Percentiles rank a stretch among this genome's conserved stretches.
phyloP scores from a whole-genome alignment of 257 asterid genomes.

The Sherardia arvensis region DNA sequence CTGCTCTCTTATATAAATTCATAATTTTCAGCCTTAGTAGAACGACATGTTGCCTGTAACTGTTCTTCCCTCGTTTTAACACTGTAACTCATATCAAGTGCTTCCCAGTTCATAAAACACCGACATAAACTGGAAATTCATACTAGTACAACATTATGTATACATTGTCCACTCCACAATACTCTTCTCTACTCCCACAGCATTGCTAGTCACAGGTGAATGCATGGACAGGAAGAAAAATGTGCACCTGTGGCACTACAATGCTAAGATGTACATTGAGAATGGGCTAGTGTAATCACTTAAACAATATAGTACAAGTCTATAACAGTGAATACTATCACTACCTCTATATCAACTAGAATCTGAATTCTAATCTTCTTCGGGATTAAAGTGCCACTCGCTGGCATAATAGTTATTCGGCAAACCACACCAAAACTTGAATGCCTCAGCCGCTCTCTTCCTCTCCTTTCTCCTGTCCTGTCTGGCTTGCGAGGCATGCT shows the following conservation, averaged over 20 bases:
- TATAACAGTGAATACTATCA: not conserved
- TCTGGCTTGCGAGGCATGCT: constrained; percentile 95
- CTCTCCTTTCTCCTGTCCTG: constrained; percentile 78
- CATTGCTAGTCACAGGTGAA: not conserved
- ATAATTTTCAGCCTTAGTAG: not conserved
- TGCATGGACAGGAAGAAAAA: not conserved
- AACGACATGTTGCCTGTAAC: not conserved
- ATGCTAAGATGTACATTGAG: not conserved
- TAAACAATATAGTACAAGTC: not conserved
- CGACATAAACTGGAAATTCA: not conserved
- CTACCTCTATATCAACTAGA: constrained; percentile 3
- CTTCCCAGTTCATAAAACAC: not conserved
- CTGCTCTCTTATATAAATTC: not conserved
- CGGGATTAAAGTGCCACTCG: constrained; percentile 73
- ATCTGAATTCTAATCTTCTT: constrained; percentile 26
- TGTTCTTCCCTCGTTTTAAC: not conserved
- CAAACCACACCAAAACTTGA: constrained; percentile 96
- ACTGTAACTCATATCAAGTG: not conserved
- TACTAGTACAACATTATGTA: not conserved
- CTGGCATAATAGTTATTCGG: constrained; percentile 82
- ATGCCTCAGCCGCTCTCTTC: constrained; percentile 96
- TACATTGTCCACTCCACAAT: not conserved
- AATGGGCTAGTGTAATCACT: not conserved
- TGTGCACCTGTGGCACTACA: constrained; percentile 6
- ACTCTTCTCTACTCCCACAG: not conserved